Percentiles rank a stretch among this genome's conserved stretches.
Conservation (phyloP, 805 yeast species). For the Candida boidinii region DNA sequence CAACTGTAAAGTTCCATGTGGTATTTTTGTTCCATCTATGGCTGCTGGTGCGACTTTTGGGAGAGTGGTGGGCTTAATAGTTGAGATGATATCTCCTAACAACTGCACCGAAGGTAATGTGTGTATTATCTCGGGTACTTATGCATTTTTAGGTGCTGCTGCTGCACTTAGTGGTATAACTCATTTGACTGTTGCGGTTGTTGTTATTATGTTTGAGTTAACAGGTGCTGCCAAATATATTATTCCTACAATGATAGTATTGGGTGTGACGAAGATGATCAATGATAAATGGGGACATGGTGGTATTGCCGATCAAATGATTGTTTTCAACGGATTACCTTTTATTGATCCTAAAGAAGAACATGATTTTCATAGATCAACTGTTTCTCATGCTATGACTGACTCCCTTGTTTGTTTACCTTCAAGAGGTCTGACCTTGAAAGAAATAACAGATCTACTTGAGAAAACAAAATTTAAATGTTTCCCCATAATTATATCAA, state of each 20-base stretch:
- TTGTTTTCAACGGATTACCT: constrained; percentile 81
- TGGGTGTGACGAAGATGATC: constrained; percentile 78
- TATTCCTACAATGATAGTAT: constrained; percentile 93
- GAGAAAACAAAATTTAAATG: constrained; percentile 31
- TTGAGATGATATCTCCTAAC: constrained; percentile 32
- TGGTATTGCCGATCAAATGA: constrained; percentile 96
- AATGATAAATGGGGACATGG: constrained; percentile 69
- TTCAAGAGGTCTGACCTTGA: constrained; percentile 23
- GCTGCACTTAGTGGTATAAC: constrained; percentile 94
- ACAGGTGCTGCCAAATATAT: constrained; percentile 93
- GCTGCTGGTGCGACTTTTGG: constrained; percentile 96
- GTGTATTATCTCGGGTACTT: constrained; percentile 88
- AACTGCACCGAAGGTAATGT: constrained; percentile 10
- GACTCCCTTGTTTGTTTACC: constrained; percentile 30
- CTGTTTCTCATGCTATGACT: constrained; percentile 58
- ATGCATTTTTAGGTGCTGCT: constrained; percentile 94
- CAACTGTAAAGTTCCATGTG: constrained; percentile 95
- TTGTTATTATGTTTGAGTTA: constrained; percentile 89
- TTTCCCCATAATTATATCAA: constrained; percentile 45
- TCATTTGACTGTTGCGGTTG: constrained; percentile 85
- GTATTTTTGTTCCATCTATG: constrained; percentile 95
- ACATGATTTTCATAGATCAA: constrained; percentile 39
- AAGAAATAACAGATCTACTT: constrained; percentile 25
- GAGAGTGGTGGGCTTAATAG: constrained; percentile 69
- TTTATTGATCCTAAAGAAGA: constrained; percentile 67